Evolutionary conservation across 305 asterid genomes (phyloP), one percentile per base, ranked within the genome.

Genomic region (Rubia tinctorum): DNA sequence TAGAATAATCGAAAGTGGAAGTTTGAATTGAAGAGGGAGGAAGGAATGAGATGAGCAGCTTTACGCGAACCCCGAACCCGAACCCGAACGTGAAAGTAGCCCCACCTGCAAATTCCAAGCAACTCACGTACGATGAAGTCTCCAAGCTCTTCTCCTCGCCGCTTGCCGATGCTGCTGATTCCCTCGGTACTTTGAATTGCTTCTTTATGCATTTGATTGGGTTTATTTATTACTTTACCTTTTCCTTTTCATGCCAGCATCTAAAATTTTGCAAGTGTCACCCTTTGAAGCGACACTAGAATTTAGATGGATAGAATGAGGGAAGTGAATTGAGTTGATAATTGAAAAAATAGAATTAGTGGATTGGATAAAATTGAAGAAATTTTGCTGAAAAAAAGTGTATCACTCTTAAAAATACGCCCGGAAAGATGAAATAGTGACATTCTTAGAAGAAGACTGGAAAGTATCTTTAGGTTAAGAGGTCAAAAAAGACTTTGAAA

Each of bases 151-250:
- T 89, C 88, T 76, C 86, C 25, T 82, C 75, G 60, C 89, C 93
- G 34, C 90, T 89, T 81, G 83, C 80, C 77, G 87, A 85, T 73
- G 91, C 92, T 47, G 88, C 91, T 71, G 87, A 86, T 25, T 83
- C 86, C 43, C 80, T 89, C 27, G 92, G 93, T 87, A 78, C 8
- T 8, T 25, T 23, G 49, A 55, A 55, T 55, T 67, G 39, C 23
- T 12, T 59, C 42, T 49, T 11, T 59, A 30, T 40, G 39, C 63
- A 2, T 39, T 68, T 53, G 42, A 17, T n/a, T 43, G 40, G 47
- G 17, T 43, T 72, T n/a, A 8, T 44, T 66, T 18, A 17, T 71
- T 5, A 37, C 40, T 42, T 74, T 73, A 73, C 30, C 37, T 23
- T 60, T 11, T 42, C 53, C 69, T 71, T 66, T 75, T 12, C 14